Percentiles rank a stretch among this genome's conserved stretches.
Conservation (phyloP, 768 basidiomycete species). For the Lactarius indigo region DNA sequence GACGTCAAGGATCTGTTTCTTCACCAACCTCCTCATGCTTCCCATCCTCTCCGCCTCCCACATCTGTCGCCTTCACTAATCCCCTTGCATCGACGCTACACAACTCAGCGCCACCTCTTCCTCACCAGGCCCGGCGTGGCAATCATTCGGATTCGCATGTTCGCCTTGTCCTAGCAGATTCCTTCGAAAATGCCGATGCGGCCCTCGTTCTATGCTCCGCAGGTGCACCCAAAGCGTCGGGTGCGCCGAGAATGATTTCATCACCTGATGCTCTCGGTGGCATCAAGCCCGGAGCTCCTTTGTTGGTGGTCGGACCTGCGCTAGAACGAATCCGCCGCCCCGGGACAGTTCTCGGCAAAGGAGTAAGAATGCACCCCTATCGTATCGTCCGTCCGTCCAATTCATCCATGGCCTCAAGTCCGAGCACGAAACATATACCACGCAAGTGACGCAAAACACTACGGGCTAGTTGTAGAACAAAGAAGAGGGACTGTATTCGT, state of each 20-base stretch:
- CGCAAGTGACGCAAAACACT: slow-evolving; percentile 13
- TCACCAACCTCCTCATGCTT: slow-evolving; percentile 25
- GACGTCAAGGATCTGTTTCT: slow-evolving; percentile 19
- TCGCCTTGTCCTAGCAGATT: slow-evolving; percentile 27
- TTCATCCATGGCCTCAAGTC: not conserved
- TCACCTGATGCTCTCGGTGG: slow-evolving; percentile 22
- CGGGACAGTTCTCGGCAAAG: slow-evolving; percentile 40
- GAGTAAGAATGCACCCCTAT: slow-evolving; percentile 56
- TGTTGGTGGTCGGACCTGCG: slow-evolving; percentile 50
- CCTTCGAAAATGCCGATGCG: slow-evolving; percentile 50
- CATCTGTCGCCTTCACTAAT: slow-evolving; percentile 18
- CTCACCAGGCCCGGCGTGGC: slow-evolving; percentile 4
- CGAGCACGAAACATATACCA: slow-evolving; percentile 3
- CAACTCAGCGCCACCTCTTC: slow-evolving; percentile 5
- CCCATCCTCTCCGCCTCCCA: slow-evolving; percentile 13
- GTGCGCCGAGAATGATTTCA: slow-evolving; percentile 21
- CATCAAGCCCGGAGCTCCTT: slow-evolving; percentile 28
- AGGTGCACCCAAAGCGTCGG: slow-evolving; percentile 26
- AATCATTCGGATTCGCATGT: slow-evolving; percentile 14
- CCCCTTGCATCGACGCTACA: slow-evolving; percentile 17
- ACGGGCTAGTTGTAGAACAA: not conserved
- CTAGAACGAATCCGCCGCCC: slow-evolving; percentile 46
- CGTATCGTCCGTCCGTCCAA: slow-evolving; percentile 35
- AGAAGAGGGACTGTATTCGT: slow-evolving; percentile 16
- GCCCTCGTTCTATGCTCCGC: slow-evolving; percentile 45